Evolutionary conservation across 129 eudicot species (phyloP).

Genomic region (Centrapalus pauciflorus): DNA sequence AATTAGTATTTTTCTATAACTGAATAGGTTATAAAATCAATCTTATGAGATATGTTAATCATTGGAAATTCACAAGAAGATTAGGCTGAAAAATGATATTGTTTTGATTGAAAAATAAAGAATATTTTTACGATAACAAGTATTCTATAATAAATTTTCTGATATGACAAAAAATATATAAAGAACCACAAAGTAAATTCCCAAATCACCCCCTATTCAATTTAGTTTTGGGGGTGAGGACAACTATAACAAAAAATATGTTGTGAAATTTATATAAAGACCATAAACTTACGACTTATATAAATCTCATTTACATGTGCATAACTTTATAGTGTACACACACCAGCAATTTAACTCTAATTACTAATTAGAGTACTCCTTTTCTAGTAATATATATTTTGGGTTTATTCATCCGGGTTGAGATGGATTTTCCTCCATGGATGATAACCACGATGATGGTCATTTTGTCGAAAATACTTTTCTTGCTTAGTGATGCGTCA

Average conservation of each 20-base stretch:
- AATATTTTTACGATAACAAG: too few relatives aligned
- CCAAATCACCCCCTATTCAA: neutral
- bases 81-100: too few relatives aligned
- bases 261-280: neutral
- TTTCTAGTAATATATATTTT: neutral
- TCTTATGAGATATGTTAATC: too few relatives aligned
- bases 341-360: neutral
- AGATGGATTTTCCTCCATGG: constrained; percentile 20
- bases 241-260: neutral
- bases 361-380: too few relatives aligned
- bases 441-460: neutral
- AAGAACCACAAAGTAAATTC: neutral
- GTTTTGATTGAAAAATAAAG: too few relatives aligned
- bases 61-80: too few relatives aligned
- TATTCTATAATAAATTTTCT: too few relatives aligned
- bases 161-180: too few relatives aligned
- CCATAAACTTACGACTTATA: neutral
- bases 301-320: neutral
- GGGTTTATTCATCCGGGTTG: neutral
- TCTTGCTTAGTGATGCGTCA: constrained; percentile 5
- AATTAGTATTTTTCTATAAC: too few relatives aligned
- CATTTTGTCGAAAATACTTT: constrained; percentile 4
- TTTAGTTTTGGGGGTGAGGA: neutral
- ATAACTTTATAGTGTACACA: neutral
- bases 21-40: too few relatives aligned